Percentiles rank a stretch among this genome's conserved stretches.
Evolutionary conservation across 352 stramenopile species (phyloP).

Genomic region (Phytophthora pisi): DNA sequence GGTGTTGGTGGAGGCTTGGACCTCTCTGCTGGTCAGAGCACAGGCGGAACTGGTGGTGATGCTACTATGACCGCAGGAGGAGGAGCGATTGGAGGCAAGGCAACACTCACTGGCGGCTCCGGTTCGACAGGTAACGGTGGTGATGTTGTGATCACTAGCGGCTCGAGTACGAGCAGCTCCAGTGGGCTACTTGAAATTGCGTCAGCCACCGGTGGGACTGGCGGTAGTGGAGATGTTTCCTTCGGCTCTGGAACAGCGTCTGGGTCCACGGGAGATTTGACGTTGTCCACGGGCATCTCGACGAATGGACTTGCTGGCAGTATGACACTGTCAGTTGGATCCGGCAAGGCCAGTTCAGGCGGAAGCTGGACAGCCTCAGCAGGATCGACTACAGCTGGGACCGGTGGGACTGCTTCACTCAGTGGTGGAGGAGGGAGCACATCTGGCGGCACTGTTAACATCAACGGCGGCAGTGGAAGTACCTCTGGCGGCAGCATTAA

Average conservation of each 20-base stretch:
- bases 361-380: slow-evolving; percentile 34
- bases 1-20: slow-evolving; percentile 28
- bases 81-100: slow-evolving; percentile 40
- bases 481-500: slow-evolving; percentile 36
- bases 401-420: slow-evolving; percentile 40
- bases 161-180: slow-evolving; percentile 30
- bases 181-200: slow-evolving; percentile 32
- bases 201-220: slow-evolving; percentile 26
- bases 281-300: slow-evolving; percentile 45
- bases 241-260: slow-evolving; percentile 36
- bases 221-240: slow-evolving; percentile 27
- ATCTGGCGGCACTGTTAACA: slow-evolving; percentile 34
- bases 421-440: slow-evolving; percentile 37
- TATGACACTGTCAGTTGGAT: slow-evolving; percentile 42
- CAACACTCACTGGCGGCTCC: slow-evolving; percentile 41
- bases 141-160: slow-evolving; percentile 49
- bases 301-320: slow-evolving; percentile 39
- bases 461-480: slow-evolving; percentile 35
- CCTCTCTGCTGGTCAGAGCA: slow-evolving; percentile 37
- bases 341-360: slow-evolving; percentile 19
- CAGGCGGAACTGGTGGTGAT: slow-evolving; percentile 28
- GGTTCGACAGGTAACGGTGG: slow-evolving; percentile 49
- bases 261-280: slow-evolving; percentile 44
- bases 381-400: slow-evolving; percentile 27
- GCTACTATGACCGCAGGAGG: slow-evolving; percentile 30